Conservation (phyloP, 306 rosid genomes). For the Prunus mira region DNA sequence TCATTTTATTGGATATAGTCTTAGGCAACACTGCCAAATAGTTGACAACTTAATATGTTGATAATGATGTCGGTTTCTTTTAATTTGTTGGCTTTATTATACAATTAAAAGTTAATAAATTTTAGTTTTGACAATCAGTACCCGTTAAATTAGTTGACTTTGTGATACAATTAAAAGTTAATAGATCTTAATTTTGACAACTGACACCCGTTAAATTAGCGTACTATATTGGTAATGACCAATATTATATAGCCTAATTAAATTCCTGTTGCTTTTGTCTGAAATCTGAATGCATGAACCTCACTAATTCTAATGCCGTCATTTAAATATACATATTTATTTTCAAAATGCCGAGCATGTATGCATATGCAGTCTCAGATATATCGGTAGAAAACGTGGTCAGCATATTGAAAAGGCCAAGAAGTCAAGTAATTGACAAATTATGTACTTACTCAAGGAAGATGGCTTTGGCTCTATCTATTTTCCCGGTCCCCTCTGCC, state of each 20-base stretch:
- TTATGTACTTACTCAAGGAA: not conserved
- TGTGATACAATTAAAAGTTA: no score
- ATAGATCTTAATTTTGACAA: no score
- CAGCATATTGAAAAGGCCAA: not conserved
- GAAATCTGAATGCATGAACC: not conserved
- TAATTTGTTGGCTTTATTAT: no score
- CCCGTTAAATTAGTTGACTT: no score
- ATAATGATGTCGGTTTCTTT: not conserved
- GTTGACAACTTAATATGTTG: not conserved
- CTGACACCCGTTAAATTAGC: no score
- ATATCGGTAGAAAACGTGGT: constrained; percentile 7
- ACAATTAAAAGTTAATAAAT: no score
- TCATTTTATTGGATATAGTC: not conserved
- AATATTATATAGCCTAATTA: not conserved
- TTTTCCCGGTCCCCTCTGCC: not conserved
- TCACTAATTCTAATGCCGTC: not conserved
- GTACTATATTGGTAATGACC: not conserved
- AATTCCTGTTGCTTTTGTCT: not conserved
- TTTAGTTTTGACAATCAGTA: no score
- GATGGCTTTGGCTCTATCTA: not conserved
- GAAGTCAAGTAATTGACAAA: constrained; percentile 8
- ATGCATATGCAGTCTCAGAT: not conserved
- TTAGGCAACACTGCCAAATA: not conserved
- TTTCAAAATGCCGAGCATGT: not conserved
- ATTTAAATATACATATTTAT: not conserved